These are phyloP conservation scores for Conticribra guillardii DNA, from an alignment of 108 stramenopile genomes.

Conservation along the genomic window DNA sequence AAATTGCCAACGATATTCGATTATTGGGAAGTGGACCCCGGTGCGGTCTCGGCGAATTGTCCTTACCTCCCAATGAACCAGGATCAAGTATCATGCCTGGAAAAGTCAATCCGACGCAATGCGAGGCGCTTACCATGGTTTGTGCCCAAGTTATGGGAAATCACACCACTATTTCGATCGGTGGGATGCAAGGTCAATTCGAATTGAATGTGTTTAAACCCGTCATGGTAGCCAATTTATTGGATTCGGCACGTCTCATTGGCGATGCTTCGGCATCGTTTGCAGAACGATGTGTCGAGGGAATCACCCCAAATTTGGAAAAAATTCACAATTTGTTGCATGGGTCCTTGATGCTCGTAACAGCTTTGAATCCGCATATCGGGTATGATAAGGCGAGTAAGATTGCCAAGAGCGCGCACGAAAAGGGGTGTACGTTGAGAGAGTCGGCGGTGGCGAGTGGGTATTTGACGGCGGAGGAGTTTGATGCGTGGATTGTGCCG, in stretches of 20 bases:
- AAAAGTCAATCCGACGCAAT: conserved; percentile 99
- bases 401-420: conserved; percentile 97
- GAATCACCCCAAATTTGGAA: conserved; percentile 85
- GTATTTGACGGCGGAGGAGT: conserved; percentile 92
- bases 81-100: conserved; percentile 99
- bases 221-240: conserved; percentile 92
- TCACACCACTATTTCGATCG: conserved; percentile 90
- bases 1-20: conserved; percentile 98
- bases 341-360: conserved; percentile 96
- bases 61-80: conserved; percentile 96
- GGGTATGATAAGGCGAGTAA: conserved; percentile 97
- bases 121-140: conserved; percentile 99
- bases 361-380: conserved; percentile 97
- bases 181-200: conserved; percentile 97
- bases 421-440: conserved; percentile 90
- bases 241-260: conserved; percentile 92
- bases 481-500: conserved; percentile 95
- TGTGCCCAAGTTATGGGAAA: conserved; percentile 99
- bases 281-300: conserved; percentile 88
- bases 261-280: conserved; percentile 90
- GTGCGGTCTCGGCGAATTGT: conserved; percentile 95
- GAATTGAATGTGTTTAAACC: conserved; percentile 99
- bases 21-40: conserved; percentile 94
- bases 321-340: conserved; percentile 88
- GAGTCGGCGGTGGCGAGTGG: conserved; percentile 91